A percentile compares a stretch with the other conserved stretches of the same genome.
phyloP scores from a whole-genome alignment of 1,284 basidiomycete genomes.

The Salmacisia buchloeana region DNA sequence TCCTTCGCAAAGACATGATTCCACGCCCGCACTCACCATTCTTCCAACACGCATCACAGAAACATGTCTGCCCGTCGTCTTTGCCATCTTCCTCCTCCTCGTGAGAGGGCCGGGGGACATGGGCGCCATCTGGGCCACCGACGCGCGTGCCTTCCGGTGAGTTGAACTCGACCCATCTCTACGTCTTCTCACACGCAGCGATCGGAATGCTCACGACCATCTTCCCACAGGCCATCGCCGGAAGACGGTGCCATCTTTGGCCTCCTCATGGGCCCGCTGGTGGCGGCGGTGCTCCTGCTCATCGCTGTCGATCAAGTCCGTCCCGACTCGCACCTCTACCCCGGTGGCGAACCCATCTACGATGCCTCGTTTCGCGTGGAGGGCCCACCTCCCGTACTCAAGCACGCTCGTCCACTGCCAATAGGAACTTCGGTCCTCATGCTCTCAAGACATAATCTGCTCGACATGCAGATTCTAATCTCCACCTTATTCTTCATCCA shows the following conservation, averaged over 20 bases:
- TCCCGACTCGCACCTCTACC: background rate
- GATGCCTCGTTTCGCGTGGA: constrained; percentile 31
- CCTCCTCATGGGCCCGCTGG: constrained; percentile 31
- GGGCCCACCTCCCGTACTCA: constrained; percentile 27
- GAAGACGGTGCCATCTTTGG: constrained; percentile 39
- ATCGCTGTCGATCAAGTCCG: constrained; percentile 27
- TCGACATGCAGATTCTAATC: constrained; percentile 33
- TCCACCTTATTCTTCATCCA: constrained; percentile 28
- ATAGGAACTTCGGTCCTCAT: constrained; percentile 25
- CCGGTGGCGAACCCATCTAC: constrained; percentile 26
- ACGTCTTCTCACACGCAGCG: too few relatives aligned
- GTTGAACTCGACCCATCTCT: too few relatives aligned
- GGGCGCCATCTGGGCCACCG: constrained; percentile 39
- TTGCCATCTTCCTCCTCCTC: constrained; percentile 22
- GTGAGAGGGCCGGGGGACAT: constrained; percentile 22
- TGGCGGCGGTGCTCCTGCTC: constrained; percentile 30
- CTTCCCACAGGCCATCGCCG: constrained; percentile 20
- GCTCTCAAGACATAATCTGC: constrained; percentile 30
- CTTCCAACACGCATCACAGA: too few relatives aligned
- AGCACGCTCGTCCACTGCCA: constrained; percentile 18
- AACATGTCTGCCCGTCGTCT: constrained; percentile 14
- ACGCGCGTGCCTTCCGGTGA: constrained; percentile 27
- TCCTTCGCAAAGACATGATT: too few relatives aligned
- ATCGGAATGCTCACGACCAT: background rate
- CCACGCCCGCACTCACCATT: too few relatives aligned